phyloP scores from a whole-genome alignment of 2,329 filamentous ascomycete genomes.

The Clarireedia monteithiana region DNA sequence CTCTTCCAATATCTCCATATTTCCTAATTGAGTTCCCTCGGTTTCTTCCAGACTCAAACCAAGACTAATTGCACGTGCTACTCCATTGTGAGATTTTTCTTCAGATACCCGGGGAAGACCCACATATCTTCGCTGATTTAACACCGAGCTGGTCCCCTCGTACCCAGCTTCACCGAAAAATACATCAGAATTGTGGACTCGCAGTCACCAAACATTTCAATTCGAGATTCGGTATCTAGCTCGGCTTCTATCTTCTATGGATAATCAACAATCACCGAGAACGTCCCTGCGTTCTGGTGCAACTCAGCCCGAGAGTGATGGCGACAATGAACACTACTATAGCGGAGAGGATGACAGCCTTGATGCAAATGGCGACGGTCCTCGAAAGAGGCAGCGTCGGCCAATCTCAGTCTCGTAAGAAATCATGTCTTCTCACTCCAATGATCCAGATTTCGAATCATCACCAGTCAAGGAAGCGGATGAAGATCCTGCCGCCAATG shows the following conservation, averaged over 20 bases:
- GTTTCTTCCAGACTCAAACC: too few relatives aligned
- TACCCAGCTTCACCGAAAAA: constrained; percentile 24
- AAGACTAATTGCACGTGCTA: too few relatives aligned
- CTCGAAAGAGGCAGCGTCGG: constrained; percentile 37
- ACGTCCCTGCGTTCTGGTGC: constrained; percentile 18
- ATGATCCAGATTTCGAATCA: constrained; percentile 12
- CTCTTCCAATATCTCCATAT: too few relatives aligned
- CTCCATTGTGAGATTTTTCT: too few relatives aligned
- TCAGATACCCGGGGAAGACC: background rate
- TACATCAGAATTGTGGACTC: constrained; percentile 3
- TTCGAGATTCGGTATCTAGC: background rate
- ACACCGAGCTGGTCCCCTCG: constrained; percentile 14
- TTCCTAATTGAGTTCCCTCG: too few relatives aligned
- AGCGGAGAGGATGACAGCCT: constrained; percentile 27
- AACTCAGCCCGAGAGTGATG: constrained; percentile 27
- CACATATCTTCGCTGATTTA: constrained; percentile 16
- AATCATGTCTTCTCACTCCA: constrained; percentile 23
- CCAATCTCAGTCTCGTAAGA: constrained; percentile 43
- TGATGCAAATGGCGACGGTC: constrained; percentile 28
- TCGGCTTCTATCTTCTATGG: constrained; percentile 18
- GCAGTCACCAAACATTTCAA: background rate
- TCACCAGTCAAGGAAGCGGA: constrained; percentile 12
- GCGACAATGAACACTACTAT: constrained; percentile 20
- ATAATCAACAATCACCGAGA: constrained; percentile 25
- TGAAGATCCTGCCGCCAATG: constrained; percentile 10